These are phyloP conservation scores for Limonium bicolor DNA, from an alignment of 148 eudicot species.

Conservation along the genomic window DNA sequence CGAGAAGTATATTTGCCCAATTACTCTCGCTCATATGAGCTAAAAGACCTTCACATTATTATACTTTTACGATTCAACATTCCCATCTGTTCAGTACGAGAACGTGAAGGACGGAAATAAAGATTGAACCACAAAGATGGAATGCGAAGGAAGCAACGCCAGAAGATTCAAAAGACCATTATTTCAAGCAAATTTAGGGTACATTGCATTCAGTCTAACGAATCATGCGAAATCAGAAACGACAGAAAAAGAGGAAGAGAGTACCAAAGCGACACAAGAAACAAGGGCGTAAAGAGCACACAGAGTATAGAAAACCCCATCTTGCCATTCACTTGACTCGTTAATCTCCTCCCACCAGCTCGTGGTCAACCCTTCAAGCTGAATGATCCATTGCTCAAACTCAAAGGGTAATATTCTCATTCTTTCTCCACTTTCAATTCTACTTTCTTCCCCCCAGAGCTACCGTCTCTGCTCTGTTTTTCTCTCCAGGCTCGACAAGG, in stretches of 20 bases:
- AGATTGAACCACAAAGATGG: too few species aligned
- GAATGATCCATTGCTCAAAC: conserved; percentile 11
- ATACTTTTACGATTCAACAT: conserved; percentile 1
- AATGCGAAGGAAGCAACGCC: too few species aligned
- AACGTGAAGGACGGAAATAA: too few species aligned
- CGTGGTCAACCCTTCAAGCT: conserved; percentile 9
- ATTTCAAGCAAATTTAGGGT: neutral
- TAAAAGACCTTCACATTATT: too few species aligned
- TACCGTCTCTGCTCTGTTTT: too few species aligned
- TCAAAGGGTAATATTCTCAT: conserved; percentile 31
- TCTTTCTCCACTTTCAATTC: neutral
- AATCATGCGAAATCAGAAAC: neutral
- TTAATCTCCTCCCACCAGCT: conserved; percentile 70
- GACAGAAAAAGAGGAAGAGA: neutral
- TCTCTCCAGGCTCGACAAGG: neutral
- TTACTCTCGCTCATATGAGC: too few species aligned
- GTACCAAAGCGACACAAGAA: conserved; percentile 62
- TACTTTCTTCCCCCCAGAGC: neutral
- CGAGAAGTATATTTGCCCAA: too few species aligned
- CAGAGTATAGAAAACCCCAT: conserved; percentile 63
- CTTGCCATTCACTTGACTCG: conserved; percentile 66
- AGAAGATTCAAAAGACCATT: neutral
- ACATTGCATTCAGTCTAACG: neutral
- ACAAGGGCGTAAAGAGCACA: conserved; percentile 58
- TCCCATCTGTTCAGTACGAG: too few species aligned